Evolutionary conservation across 75 land plant genomes (phyloP).

Genomic region (Picea glauca): DNA sequence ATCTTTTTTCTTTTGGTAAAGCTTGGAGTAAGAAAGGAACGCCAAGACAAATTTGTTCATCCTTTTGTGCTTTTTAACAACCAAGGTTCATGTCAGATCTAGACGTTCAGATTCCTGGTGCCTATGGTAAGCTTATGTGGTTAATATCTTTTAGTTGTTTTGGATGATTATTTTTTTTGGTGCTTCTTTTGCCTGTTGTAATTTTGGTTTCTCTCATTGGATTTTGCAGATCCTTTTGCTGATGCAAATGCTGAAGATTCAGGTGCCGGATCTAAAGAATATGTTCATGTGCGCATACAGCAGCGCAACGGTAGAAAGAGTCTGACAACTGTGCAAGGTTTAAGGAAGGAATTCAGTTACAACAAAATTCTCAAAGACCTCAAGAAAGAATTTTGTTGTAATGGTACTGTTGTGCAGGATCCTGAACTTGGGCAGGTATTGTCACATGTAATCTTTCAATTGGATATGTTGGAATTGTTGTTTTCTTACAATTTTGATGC

Average conservation of each 20-base stretch:
- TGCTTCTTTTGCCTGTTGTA: not conserved
- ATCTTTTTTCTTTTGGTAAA: too few relatives aligned
- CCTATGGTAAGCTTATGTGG: conserved; percentile 39
- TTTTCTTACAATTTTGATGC: not conserved
- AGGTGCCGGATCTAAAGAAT: conserved; percentile 59
- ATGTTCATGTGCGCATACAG: conserved; percentile 67
- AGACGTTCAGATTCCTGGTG: conserved; percentile 56
- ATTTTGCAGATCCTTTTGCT: conserved; percentile 41
- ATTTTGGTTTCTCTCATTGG: not conserved
- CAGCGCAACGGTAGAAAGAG: conserved; percentile 72
- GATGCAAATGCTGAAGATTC: conserved; percentile 61
- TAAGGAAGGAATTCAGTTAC: conserved; percentile 62
- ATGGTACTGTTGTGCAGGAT: conserved; percentile 69
- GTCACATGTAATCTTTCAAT: not conserved
- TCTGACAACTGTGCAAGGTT: conserved; percentile 64
- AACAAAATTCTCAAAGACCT: conserved; percentile 60
- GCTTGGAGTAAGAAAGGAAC: too few relatives aligned
- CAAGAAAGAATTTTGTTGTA: conserved; percentile 69
- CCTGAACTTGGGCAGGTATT: conserved; percentile 64
- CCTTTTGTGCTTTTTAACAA: not conserved
- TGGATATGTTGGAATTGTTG: not conserved
- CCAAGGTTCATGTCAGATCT: conserved; percentile 67
- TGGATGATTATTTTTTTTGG: not conserved
- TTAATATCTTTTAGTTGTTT: not conserved
- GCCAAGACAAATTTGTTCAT: too few relatives aligned